Evolutionary conservation across 73 alveolate species (phyloP).

Genomic region (Paramecium octaurelia): DNA sequence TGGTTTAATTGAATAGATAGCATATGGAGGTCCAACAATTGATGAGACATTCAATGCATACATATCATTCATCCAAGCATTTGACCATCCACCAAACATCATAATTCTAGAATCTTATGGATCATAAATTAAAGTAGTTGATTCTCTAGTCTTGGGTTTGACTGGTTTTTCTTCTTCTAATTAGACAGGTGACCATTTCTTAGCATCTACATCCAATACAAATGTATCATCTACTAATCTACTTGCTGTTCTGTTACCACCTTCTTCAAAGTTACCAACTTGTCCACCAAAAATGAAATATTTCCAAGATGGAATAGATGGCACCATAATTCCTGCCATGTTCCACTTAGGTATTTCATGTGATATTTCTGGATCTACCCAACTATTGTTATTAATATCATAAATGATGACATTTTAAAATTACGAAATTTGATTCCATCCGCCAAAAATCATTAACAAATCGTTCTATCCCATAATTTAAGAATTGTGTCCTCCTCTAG

Average conservation of each 20-base stretch:
- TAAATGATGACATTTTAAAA: constrained; percentile 81
- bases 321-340: constrained; percentile 94
- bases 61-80: constrained; percentile 97
- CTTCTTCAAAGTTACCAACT: constrained; percentile 97
- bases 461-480: constrained; percentile 81
- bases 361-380: constrained; percentile 93
- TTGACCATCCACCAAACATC: constrained; percentile 99
- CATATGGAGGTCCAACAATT: constrained; percentile 99
- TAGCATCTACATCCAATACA: constrained; percentile 82
- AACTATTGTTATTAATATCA: constrained; percentile 87
- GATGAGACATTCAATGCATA: constrained; percentile 94
- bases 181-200: constrained; percentile 73
- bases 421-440: constrained; percentile 93
- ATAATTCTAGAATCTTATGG: constrained; percentile 88
- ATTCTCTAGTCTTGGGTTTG: constrained; percentile 95
- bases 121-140: constrained; percentile 95
- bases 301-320: constrained; percentile 98
- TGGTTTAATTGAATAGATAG: constrained; percentile 93
- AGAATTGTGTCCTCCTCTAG: constrained; percentile 96
- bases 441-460: constrained; percentile 88
- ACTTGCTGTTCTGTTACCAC: constrained; percentile 92
- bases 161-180: constrained; percentile 79
- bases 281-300: constrained; percentile 97
- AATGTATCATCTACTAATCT: constrained; percentile 72
- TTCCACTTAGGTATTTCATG: constrained; percentile 98